phyloP scores from a whole-genome alignment of 2,329 filamentous ascomycete species.

The Epichloe baconii region DNA sequence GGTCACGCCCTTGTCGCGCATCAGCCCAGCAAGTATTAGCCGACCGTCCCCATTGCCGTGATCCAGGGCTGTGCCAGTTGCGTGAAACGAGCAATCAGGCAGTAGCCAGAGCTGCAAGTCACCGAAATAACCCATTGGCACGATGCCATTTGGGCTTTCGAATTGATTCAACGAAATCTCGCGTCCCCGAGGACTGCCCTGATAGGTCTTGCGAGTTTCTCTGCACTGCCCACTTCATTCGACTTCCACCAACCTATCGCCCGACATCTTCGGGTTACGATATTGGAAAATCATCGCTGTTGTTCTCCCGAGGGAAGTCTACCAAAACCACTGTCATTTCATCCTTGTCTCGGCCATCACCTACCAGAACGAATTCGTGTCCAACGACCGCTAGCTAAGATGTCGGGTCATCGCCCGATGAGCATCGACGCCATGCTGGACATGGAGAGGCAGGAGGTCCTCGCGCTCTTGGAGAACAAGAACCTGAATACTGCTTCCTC shows the following conservation, averaged over 20 bases:
- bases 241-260: not conserved
- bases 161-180: slow-evolving; percentile 3
- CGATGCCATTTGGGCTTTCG: slow-evolving; percentile 3
- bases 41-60: not conserved
- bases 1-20: not conserved
- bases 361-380: not conserved
- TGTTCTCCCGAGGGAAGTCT: not conserved
- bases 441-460: slow-evolving; percentile 62
- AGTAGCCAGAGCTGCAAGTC: not conserved
- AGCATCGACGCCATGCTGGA: slow-evolving; percentile 66
- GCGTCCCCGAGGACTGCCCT: not conserved
- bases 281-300: no score
- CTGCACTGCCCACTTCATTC: no score
- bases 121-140: not conserved
- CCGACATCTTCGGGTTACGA: no score
- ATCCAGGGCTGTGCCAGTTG: not conserved
- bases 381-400: slow-evolving; percentile 12
- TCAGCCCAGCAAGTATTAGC: not conserved
- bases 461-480: slow-evolving; percentile 51
- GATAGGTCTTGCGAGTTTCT: not conserved
- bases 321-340: not conserved
- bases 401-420: slow-evolving; percentile 38
- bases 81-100: not conserved
- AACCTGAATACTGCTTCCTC: slow-evolving; percentile 17
- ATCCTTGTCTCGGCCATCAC: not conserved